Percentiles rank a stretch among this genome's conserved stretches.
phyloP scores from a whole-genome alignment of 2,329 filamentous ascomycete genomes.

The Lojkania enalia region DNA sequence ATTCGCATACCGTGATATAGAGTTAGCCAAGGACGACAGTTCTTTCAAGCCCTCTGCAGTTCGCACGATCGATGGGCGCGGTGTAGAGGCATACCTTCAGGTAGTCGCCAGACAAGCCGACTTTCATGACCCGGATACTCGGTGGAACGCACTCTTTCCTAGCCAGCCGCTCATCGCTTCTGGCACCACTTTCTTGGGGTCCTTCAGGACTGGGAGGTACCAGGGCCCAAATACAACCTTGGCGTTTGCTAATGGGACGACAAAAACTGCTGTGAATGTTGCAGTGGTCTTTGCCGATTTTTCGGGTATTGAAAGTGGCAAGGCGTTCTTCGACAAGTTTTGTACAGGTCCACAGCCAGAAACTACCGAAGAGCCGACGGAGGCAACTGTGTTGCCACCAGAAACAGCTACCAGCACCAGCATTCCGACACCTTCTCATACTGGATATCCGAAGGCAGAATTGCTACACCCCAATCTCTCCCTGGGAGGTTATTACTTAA shows the following conservation, averaged over 20 bases:
- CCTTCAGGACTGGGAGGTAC: slow-evolving; percentile 35
- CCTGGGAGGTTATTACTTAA: slow-evolving; percentile 52
- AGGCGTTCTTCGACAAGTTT: slow-evolving; percentile 47
- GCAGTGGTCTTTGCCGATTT: slow-evolving; percentile 39
- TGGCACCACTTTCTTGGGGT: slow-evolving; percentile 31
- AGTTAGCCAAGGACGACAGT: slow-evolving; percentile 26
- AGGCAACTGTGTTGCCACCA: slow-evolving; percentile 16
- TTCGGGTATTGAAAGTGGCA: slow-evolving; percentile 43
- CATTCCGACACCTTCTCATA: slow-evolving; percentile 29
- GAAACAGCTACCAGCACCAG: slow-evolving; percentile 19
- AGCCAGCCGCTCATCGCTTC: slow-evolving; percentile 37
- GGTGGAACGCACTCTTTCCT: slow-evolving; percentile 47
- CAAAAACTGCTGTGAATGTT: slow-evolving; percentile 32
- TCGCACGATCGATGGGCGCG: slow-evolving; percentile 43
- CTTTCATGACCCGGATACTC: slow-evolving; percentile 46
- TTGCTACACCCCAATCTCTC: slow-evolving; percentile 40
- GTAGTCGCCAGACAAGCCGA: slow-evolving; percentile 34
- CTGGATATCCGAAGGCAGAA: slow-evolving; percentile 46
- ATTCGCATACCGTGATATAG: slow-evolving; percentile 38
- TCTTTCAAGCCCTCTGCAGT: slow-evolving; percentile 43
- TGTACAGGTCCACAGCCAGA: slow-evolving; percentile 32
- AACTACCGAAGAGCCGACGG: slow-evolving; percentile 3
- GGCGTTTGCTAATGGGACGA: slow-evolving; percentile 44
- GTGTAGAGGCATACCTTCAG: slow-evolving; percentile 37
- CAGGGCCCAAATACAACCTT: slow-evolving; percentile 40